Percentiles rank a stretch among this genome's conserved stretches.
These are phyloP conservation scores for Mycena amicta DNA, from an alignment of 768 basidiomycete species.

Conservation along the genomic window DNA sequence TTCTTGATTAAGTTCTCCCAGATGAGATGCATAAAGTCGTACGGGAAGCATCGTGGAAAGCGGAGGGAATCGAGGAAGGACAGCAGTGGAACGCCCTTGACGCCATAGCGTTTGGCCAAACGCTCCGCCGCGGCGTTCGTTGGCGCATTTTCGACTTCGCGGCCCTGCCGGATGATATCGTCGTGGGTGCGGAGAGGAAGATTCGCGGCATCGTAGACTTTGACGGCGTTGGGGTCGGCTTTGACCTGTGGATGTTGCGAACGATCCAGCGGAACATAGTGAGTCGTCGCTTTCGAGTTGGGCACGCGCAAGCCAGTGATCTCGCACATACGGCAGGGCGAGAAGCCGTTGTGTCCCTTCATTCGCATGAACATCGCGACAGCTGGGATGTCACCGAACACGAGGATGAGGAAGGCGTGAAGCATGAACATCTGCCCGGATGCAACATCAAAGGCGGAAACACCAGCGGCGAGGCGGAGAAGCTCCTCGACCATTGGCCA, in stretches of 20 bases:
- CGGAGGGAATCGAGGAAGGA: conserved; percentile 21
- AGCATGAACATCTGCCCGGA: conserved; percentile 27
- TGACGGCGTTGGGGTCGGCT: background rate
- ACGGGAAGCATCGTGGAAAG: conserved; percentile 2
- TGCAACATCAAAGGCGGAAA: conserved; percentile 35
- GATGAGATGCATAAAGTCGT: conserved; percentile 3
- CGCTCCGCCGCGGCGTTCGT: conserved; percentile 17
- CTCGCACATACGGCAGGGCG: conserved; percentile 39
- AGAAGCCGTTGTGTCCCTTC: conserved; percentile 37
- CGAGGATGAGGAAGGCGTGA: conserved; percentile 31
- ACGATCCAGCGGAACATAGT: conserved; percentile 3
- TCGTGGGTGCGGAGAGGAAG: conserved; percentile 23
- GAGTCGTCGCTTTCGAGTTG: background rate
- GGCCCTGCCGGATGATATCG: conserved; percentile 20
- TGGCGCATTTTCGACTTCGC: conserved; percentile 21
- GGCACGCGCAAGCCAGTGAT: conserved; percentile 31
- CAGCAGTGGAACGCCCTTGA: conserved; percentile 39
- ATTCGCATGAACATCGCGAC: conserved; percentile 31
- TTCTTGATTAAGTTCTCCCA: conserved; percentile 5
- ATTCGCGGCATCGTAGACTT: conserved; percentile 21
- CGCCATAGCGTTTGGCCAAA: conserved; percentile 31
- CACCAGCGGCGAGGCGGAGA: conserved; percentile 35
- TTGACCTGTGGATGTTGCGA: background rate
- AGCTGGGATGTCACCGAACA: conserved; percentile 38
- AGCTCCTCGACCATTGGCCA: conserved; percentile 42